Percentiles rank a stretch among this genome's conserved stretches.
Conservation (phyloP, 2,329 filamentous ascomycete genomes). For the Verticillium dahliae region DNA sequence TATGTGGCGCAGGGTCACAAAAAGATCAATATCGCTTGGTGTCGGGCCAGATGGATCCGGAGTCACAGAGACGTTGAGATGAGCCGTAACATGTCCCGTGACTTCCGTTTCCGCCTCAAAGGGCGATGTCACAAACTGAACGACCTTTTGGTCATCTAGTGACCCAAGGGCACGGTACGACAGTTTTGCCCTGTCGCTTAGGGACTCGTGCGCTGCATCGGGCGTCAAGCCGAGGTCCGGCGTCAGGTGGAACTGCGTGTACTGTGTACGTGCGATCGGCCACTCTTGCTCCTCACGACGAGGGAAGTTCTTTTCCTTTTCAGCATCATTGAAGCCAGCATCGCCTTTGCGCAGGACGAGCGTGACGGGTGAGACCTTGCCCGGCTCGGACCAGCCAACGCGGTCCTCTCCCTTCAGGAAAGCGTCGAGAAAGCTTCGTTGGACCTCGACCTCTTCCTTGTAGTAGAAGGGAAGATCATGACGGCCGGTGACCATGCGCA, state of each 20-base stretch:
- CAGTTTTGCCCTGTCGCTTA: constrained; percentile 28
- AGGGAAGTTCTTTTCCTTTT: constrained; percentile 48
- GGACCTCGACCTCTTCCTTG: constrained; percentile 59
- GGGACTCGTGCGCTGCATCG: constrained; percentile 13
- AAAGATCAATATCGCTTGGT: constrained; percentile 53
- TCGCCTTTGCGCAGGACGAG: constrained; percentile 60
- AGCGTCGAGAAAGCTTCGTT: constrained; percentile 61
- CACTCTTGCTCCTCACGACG: constrained; percentile 55
- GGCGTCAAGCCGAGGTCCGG: constrained; percentile 33
- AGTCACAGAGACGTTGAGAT: constrained; percentile 57
- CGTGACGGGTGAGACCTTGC: constrained; percentile 53
- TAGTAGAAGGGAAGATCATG: constrained; percentile 72
- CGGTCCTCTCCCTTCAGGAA: constrained; percentile 63
- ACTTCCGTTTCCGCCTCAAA: constrained; percentile 62
- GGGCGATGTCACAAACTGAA: constrained; percentile 51
- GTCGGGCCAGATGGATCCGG: constrained; percentile 35
- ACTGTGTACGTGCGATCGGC: constrained; percentile 61
- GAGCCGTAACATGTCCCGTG: constrained; percentile 60
- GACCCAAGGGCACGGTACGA: constrained; percentile 55
- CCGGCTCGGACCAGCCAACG: constrained; percentile 50
- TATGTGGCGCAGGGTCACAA: constrained; percentile 56
- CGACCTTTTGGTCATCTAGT: constrained; percentile 41
- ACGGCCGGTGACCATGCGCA: constrained; percentile 62
- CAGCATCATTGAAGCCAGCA: constrained; percentile 59
- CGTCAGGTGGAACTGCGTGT: constrained; percentile 55